These are phyloP conservation scores for Haematococcus lacustris DNA, from an alignment of 139 green algal species.

Conservation along the genomic window DNA sequence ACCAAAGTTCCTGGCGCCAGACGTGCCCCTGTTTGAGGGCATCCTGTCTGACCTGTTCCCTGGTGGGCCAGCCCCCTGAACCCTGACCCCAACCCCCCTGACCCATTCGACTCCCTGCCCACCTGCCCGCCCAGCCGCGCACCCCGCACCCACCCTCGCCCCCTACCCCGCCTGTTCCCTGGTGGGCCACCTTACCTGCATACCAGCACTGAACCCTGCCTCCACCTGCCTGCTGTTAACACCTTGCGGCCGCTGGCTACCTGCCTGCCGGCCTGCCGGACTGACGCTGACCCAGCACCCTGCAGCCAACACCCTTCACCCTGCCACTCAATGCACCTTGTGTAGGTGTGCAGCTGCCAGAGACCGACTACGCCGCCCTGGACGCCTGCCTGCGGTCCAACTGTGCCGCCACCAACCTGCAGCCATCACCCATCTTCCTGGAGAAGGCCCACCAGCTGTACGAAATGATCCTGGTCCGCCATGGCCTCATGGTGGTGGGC, in stretches of 20 bases:
- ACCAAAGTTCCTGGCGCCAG: constrained; percentile 77
- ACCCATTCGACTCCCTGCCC: not conserved
- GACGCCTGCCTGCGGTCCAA: constrained; percentile 23
- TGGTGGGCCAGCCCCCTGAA: constrained; percentile 17
- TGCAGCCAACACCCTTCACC: not conserved
- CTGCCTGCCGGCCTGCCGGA: too few species aligned
- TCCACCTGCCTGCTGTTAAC: too few species aligned
- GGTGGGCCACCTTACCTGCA: not conserved
- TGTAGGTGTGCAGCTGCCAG: constrained; percentile 52
- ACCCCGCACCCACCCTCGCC: not conserved
- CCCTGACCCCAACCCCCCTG: not conserved
- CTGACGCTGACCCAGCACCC: too few species aligned
- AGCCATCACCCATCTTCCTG: constrained; percentile 51
- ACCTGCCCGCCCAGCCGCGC: not conserved
- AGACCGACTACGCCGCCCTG: constrained; percentile 48
- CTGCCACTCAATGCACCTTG: not conserved
- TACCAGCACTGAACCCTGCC: not conserved
- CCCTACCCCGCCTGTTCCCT: not conserved
- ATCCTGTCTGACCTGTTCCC: constrained; percentile 75
- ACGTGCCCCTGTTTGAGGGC: constrained; percentile 72
- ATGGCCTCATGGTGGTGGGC: constrained; percentile 79
- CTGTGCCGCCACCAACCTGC: constrained; percentile 38
- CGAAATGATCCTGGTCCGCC: constrained; percentile 73
- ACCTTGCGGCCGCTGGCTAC: too few species aligned
- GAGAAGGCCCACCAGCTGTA: constrained; percentile 76